These are phyloP conservation scores for Suillus subaureus DNA, from an alignment of 768 basidiomycete species.

Conservation along the genomic window DNA sequence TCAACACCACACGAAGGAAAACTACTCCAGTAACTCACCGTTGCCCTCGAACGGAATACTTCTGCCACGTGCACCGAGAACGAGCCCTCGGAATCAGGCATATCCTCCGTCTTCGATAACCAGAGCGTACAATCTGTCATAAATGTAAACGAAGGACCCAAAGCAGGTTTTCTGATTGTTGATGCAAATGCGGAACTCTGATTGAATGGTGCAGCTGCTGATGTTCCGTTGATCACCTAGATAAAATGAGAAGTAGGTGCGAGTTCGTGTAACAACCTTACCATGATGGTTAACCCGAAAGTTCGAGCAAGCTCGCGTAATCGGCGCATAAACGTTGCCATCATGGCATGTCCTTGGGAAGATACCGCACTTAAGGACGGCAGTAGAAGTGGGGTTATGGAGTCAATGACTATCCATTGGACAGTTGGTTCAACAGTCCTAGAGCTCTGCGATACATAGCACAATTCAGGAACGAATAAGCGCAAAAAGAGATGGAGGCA, in stretches of 20 bases:
- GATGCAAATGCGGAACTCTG: slow-evolving; percentile 36
- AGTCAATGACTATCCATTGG: slow-evolving; percentile 64
- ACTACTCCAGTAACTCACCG: slow-evolving; percentile 36
- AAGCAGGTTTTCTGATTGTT: slow-evolving; percentile 60
- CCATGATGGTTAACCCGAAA: slow-evolving; percentile 52
- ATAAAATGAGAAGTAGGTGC: background rate
- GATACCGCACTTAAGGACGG: slow-evolving; percentile 66
- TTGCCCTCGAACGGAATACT: slow-evolving; percentile 45
- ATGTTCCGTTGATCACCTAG: slow-evolving; percentile 67
- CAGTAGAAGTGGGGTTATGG: slow-evolving; percentile 63
- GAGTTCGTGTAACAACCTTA: slow-evolving; percentile 33
- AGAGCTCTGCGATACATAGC: slow-evolving; percentile 15
- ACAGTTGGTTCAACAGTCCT: slow-evolving; percentile 20
- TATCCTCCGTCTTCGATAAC: slow-evolving; percentile 43
- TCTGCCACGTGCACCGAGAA: slow-evolving; percentile 38
- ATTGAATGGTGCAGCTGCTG: slow-evolving; percentile 34
- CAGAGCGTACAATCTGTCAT: slow-evolving; percentile 76
- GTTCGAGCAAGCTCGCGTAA: slow-evolving; percentile 52
- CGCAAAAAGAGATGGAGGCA: slow-evolving; percentile 17
- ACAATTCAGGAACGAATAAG: slow-evolving; percentile 5
- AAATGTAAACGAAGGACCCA: slow-evolving; percentile 76
- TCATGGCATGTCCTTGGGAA: slow-evolving; percentile 74
- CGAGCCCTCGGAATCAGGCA: slow-evolving; percentile 18
- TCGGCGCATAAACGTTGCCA: slow-evolving; percentile 71
- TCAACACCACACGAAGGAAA: background rate